Conservation (phyloP, 345 rosid species). For the Arabidopsis thaliana region TAIR10.1 NC_003070.9:7863001-7863500, state of each 20-base stretch:
- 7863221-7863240: conserved; percentile 54
- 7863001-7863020: conserved; percentile 54
- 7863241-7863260: conserved; percentile 58
- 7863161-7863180: conserved; percentile 12
- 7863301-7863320: conserved; percentile 60
- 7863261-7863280: conserved; percentile 62
- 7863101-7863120: conserved; percentile 67
- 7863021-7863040: conserved; percentile 57
- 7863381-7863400: conserved; percentile 57
- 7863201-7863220: conserved; percentile 61
- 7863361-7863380: conserved; percentile 59
- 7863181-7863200: conserved; percentile 59
- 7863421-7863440: conserved; percentile 62
- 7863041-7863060: conserved; percentile 57
- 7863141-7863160: conserved; percentile 32
- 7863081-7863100: conserved; percentile 57
- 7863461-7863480: conserved; percentile 60
- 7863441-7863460: conserved; percentile 51
- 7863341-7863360: conserved; percentile 60
- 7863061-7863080: conserved; percentile 66
- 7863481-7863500: conserved; percentile 54
- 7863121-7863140: conserved; percentile 37
- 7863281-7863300: conserved; percentile 64
- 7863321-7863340: conserved; percentile 56
- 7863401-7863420: conserved; percentile 55